Conservation (phyloP, 352 stramenopile genomes). For the Globisporangium alternatum region DNA sequence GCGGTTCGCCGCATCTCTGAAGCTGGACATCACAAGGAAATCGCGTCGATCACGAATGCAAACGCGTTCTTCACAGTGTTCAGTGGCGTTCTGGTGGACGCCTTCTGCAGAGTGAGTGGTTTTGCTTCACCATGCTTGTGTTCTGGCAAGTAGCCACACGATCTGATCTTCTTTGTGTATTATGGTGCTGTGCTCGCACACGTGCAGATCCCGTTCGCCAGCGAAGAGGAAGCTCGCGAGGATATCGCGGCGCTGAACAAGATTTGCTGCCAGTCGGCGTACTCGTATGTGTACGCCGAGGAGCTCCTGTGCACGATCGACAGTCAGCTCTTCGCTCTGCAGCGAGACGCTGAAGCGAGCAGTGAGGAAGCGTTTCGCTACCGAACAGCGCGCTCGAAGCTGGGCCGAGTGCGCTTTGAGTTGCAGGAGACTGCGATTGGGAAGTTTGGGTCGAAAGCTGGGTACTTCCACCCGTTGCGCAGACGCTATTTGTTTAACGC, state of each 20-base stretch:
- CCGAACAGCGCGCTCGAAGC: conserved; percentile 61
- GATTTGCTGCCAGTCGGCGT: conserved; percentile 81
- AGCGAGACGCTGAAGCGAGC: conserved; percentile 28
- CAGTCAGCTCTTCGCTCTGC: conserved; percentile 57
- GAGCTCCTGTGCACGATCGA: conserved; percentile 75
- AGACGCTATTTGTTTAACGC: conserved; percentile 57
- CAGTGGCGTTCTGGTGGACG: conserved; percentile 73
- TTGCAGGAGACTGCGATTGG: conserved; percentile 67
- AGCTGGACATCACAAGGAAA: conserved; percentile 85
- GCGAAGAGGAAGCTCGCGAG: conserved; percentile 73
- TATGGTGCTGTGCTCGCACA: not conserved
- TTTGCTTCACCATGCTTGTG: not conserved
- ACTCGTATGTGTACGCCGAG: conserved; percentile 81
- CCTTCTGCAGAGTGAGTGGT: conserved; percentile 59
- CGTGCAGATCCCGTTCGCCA: conserved; percentile 72
- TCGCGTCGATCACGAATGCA: conserved; percentile 80
- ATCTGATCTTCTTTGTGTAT: not conserved
- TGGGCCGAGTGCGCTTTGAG: conserved; percentile 69
- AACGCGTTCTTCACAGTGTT: conserved; percentile 87
- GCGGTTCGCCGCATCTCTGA: conserved; percentile 84
- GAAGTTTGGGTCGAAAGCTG: conserved; percentile 66
- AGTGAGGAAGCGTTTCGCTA: conserved; percentile 41
- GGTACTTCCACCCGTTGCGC: conserved; percentile 72
- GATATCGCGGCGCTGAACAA: conserved; percentile 76
- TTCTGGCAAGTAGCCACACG: not conserved